Evolutionary conservation across 2,329 filamentous ascomycete genomes (phyloP), one percentile per base, ranked within the genome.

Genomic region (Stagonosporopsis rhizophila): DNA sequence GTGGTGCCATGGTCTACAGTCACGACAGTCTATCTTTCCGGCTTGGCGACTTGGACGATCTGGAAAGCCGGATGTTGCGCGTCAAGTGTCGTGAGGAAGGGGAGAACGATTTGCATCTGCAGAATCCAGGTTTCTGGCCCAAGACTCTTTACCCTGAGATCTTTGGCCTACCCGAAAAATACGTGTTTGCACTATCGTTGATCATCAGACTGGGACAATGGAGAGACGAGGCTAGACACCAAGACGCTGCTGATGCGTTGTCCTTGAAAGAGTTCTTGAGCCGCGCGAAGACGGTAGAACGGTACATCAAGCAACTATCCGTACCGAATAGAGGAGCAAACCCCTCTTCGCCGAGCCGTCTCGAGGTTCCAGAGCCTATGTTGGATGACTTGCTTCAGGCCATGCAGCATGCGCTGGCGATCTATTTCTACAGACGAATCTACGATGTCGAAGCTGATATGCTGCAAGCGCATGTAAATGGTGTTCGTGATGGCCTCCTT

Each of bases 351-450:
- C 19, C 28, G 1, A 28, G 25, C 4, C 14, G 1, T 8, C n/a
- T 22, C n/a, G 27, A 35, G 14, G 11, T 4, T 27, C 12, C 27
- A 3, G 46, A 50, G 28, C 51, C 48, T 56, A 57, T 70, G 4
- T 58, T 73, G 12, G 62, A 69, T 4, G 69, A 64, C 45, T 72
- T 78, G 59, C 61, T 76, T 0, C 59, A 72, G 0, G 78, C 78
- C 7, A 77, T 82, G 52, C 76, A 79, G 8, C 72, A 79, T 30
- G 78, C 79, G 0, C 58, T 81, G 11, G 65, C 76, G 4, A 80
- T 82, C 3, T 81, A 79, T 60, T 81, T 81, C 44, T 80, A 81
- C 57, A 72, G 79, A 1, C 67, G 78, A 4, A 75, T 82, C 7
- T 75, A 78, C 60, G 70, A 79, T 35, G 56, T 79, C 4, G 77